These are phyloP conservation scores for Colletotrichum sp. DNA, from an alignment of 2,329 filamentous ascomycete genomes.

Conservation along the genomic window DNA sequence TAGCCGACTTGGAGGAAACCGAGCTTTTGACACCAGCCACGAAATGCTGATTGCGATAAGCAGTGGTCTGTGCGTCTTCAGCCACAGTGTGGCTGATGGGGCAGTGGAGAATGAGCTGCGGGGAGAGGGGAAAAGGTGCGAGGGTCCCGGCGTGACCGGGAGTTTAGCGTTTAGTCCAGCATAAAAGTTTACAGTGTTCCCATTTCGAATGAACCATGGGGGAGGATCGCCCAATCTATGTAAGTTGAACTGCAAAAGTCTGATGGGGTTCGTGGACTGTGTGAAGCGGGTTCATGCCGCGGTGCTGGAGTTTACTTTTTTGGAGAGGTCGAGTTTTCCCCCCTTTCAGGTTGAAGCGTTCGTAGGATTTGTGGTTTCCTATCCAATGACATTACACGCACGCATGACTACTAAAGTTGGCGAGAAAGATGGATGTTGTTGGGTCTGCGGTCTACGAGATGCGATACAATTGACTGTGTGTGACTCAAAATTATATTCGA, in stretches of 20 bases:
- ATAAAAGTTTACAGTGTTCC: background rate
- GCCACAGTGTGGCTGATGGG: background rate
- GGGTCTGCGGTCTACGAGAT: too few relatives aligned
- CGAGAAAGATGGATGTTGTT: too few relatives aligned
- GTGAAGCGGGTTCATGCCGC: background rate
- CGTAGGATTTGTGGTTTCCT: too few relatives aligned
- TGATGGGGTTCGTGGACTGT: fast-evolving
- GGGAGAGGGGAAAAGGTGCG: background rate
- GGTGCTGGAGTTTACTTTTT: background rate
- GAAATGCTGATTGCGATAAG: background rate
- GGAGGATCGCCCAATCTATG: fast-evolving
- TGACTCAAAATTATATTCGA: too few relatives aligned
- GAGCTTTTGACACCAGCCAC: background rate
- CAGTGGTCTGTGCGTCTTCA: background rate
- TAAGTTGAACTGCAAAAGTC: background rate
- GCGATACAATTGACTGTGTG: too few relatives aligned
- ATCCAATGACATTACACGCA: too few relatives aligned
- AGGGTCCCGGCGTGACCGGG: background rate
- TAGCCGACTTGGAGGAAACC: background rate
- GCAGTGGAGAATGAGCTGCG: background rate
- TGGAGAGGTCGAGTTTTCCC: background rate
- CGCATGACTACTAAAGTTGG: too few relatives aligned
- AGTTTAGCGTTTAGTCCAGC: background rate
- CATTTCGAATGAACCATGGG: background rate
- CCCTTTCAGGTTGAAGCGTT: too few relatives aligned